Percentiles rank a stretch among this genome's conserved stretches.
phyloP scores from a whole-genome alignment of 148 eudicot genomes.

The Camellia sinensis region DNA sequence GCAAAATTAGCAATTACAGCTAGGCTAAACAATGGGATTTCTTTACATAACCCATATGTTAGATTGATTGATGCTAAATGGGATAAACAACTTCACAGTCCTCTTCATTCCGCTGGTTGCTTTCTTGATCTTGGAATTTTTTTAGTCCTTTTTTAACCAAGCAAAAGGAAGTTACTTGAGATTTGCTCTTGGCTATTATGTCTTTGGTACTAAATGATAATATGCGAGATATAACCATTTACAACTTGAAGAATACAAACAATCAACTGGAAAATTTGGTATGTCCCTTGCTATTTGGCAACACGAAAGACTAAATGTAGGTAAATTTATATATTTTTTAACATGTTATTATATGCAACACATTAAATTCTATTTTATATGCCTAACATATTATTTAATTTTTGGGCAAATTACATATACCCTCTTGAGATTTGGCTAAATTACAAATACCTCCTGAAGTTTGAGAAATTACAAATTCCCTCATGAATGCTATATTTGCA shows the following conservation, averaged over 20 bases:
- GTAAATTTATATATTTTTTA: neutral
- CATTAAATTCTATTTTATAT: neutral
- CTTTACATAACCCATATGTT: neutral
- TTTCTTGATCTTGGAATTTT: neutral
- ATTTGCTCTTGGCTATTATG: neutral
- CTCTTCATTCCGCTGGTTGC: neutral
- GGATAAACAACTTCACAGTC: neutral
- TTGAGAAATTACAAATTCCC: too few relatives aligned
- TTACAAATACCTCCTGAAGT: too few relatives aligned
- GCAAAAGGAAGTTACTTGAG: neutral
- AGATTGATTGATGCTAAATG: constrained; percentile 11
- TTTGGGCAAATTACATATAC: too few relatives aligned
- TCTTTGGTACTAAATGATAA: neutral
- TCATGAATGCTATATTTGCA: too few relatives aligned
- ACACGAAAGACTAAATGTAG: neutral
- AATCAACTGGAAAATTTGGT: neutral
- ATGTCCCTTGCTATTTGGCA: neutral
- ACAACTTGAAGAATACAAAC: neutral
- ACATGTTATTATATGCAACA: neutral
- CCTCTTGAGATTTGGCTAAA: too few relatives aligned
- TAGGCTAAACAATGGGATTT: neutral
- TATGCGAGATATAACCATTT: neutral
- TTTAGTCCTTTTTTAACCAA: neutral
- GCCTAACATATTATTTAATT: neutral
- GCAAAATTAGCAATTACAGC: neutral